Evolutionary conservation across 805 yeast genomes (phyloP), one percentile per base, ranked within the genome.

Genomic region (Myxozyma sirexii): DNA sequence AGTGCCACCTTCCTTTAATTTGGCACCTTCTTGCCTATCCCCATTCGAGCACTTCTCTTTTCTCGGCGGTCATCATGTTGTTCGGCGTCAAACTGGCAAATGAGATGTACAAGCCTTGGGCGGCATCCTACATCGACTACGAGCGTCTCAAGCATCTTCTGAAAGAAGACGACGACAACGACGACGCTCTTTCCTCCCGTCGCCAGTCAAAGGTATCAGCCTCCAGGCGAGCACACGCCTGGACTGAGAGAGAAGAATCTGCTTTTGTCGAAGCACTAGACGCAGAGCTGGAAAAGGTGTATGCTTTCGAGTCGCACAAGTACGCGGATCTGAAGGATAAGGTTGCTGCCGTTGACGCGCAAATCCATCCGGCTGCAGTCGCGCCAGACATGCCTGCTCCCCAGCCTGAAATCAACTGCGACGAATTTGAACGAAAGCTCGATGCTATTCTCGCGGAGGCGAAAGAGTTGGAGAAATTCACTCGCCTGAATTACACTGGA

Each of bases 401-500:
- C 15, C 66, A 68, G 26, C 66, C 68, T 19, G 60, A 70, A 19
- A 67, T 70, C 46, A 80, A 90, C 63, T 81, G 88, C 61, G 79
- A 77, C 33, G 68, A 74, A 24, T 87, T 90, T 68, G 90, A 88
- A 68, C 74, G 75, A 35, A 82, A 84, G 56, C 78, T 94, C 67
- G 99, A 94, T 70, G 84, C 84, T 60, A 77, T 86, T 27, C 77
- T 94, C 61, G 80, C 84, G 10, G 80, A 83, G 67, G 89, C 98
- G 10, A 89, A 88, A 68, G 93, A 90, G 69, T 78, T 94, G 67
- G 97, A 92, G 72, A 89, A 84, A 71, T 94, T 94, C 76, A 87
- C 96, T 43, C 82, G 99, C 69, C 75, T 93, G 67, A 94, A 94
- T 75, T 94, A 87, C 77, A 93, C 99, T 13, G 99, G 97, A 1